A percentile compares a stretch with the other conserved stretches of the same genome.
These are phyloP conservation scores for Cupressus sempervirens DNA, from an alignment of 75 land plant species.

Conservation along the genomic window DNA sequence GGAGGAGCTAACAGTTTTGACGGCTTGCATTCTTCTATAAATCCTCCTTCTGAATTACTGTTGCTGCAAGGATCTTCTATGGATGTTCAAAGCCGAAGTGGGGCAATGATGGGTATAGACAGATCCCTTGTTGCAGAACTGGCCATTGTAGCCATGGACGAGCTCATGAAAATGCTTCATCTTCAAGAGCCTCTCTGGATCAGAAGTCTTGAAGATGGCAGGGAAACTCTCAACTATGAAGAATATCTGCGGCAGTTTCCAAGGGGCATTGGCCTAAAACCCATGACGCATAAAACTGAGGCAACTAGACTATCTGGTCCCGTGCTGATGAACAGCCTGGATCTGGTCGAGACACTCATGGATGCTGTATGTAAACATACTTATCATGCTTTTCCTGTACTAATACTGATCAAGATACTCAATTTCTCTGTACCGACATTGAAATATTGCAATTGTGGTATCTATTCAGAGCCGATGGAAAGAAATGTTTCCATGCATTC, in stretches of 20 bases:
- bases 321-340: constrained; percentile 45
- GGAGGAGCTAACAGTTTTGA: constrained; percentile 2
- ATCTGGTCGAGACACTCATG: constrained; percentile 62
- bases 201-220: constrained; percentile 14
- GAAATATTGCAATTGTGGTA: background rate
- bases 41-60: background rate
- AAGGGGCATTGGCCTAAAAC: constrained; percentile 24
- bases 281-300: constrained; percentile 30
- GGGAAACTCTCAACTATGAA: constrained; percentile 16
- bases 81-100: constrained; percentile 8
- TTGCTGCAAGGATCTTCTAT: background rate
- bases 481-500: constrained; percentile 29
- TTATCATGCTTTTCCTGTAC: background rate
- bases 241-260: constrained; percentile 26
- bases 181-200: constrained; percentile 20
- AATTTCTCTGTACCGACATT: too few relatives aligned
- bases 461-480: constrained; percentile 33
- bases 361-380: constrained; percentile 27
- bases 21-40: background rate
- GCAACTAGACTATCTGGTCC: constrained; percentile 49
- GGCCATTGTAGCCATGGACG: constrained; percentile 27
- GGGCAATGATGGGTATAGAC: constrained; percentile 14
- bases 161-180: constrained; percentile 17
- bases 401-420: too few relatives aligned
- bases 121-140: constrained; percentile 21